Evolutionary conservation across 768 basidiomycete species (phyloP), one percentile per base, ranked within the genome.

Genomic region (Epithele typhae): DNA sequence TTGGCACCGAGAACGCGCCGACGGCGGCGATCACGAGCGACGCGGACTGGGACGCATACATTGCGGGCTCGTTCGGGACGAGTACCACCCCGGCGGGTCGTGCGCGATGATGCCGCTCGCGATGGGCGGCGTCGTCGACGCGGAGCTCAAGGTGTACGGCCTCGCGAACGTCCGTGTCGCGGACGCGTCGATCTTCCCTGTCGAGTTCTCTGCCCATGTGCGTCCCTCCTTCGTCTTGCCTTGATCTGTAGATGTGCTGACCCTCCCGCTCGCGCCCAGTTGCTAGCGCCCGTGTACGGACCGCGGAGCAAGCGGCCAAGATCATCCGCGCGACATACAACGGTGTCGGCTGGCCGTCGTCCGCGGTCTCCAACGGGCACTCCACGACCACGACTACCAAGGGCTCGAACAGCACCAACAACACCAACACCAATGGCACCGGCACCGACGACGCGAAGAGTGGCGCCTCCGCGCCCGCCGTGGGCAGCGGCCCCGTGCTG

Each of bases 71-170:
- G 5, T 68, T 71, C 14, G 64, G 69, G 6, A 80, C 78, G 8
- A 83, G 65, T 81, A 66, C 65, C 85, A 87, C 60, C 83, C 83
- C 4, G 66, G 70, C 25, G 72, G 71, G 22, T 74, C 80, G 5
- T 77, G 74, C 58, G 68, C 78, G 7, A 82, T 84, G 79, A 61
- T 82, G 37, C 79, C 81, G 2, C 64, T 64, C 47, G 59, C 59
- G 23, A 64, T 65, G 27, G 80, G 73, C n/a, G 81, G 81, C 40
- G 81, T 84, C 39, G 79, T 84, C 40, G 73, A 79, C 55, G 64
- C 71, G 37, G 63, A 74, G 37, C 64, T 84, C n/a, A 65, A 65
- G 51, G 80, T 82, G 2, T 78, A 82, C 61, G 81, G 81, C 14
- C 48, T 67, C 25, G 64, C 67, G 19, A 84, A 84, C 63, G 65